Conservation (phyloP, 2,329 filamentous ascomycete genomes). For the Calonectria henricotiae region DNA sequence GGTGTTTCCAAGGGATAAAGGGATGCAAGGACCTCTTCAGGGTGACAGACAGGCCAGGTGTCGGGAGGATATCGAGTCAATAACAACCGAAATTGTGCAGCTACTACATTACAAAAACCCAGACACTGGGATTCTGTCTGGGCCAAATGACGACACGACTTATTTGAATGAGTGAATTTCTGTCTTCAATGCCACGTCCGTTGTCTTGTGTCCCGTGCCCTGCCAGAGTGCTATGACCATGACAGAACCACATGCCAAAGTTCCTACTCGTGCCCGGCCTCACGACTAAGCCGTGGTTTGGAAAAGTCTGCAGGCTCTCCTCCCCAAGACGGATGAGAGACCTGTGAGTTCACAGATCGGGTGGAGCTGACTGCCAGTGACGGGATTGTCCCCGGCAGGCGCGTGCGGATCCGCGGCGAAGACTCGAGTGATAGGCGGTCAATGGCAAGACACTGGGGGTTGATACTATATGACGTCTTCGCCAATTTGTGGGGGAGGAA, state of each 20-base stretch:
- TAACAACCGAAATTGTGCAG: conserved; percentile 23
- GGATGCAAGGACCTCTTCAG: not conserved
- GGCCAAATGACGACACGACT: conserved; percentile 41
- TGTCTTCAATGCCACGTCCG: conserved; percentile 6
- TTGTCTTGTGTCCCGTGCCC: conserved; percentile 4
- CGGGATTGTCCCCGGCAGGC: conserved; percentile 1
- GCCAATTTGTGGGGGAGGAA: conserved; percentile 32
- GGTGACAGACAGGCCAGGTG: not conserved
- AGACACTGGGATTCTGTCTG: conserved; percentile 24
- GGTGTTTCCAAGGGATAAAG: conserved; percentile 53
- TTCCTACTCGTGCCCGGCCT: conserved; percentile 22
- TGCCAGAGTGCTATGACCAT: conserved; percentile 31
- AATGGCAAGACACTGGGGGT: conserved; percentile 9
- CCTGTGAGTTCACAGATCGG: conserved; percentile 15
- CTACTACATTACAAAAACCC: conserved; percentile 26
- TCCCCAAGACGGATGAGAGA: not conserved
- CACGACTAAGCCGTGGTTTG: not conserved
- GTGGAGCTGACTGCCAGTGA: conserved; percentile 3
- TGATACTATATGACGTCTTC: conserved; percentile 28
- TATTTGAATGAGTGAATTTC: conserved; percentile 32
- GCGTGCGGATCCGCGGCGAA: not conserved
- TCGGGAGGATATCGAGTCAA: conserved; percentile 25
- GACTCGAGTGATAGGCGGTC: not conserved
- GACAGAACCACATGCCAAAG: conserved; percentile 21
- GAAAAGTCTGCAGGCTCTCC: not conserved